These are phyloP conservation scores for Fusarium tjaetaba DNA, from an alignment of 2,329 filamentous ascomycete genomes.

Conservation along the genomic window DNA sequence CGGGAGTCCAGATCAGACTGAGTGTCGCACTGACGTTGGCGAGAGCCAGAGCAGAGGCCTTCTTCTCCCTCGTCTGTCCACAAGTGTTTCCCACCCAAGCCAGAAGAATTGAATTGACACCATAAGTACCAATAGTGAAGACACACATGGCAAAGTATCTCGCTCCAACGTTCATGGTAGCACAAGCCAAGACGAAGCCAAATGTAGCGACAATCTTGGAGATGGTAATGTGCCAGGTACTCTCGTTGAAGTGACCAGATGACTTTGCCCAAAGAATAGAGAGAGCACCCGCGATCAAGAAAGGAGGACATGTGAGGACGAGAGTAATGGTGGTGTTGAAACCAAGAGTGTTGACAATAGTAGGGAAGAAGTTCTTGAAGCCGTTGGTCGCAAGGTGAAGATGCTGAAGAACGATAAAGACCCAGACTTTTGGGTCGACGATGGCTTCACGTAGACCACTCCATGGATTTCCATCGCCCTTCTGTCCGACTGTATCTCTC, in stretches of 20 bases:
- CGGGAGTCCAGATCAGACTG: slow-evolving; percentile 37
- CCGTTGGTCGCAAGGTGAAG: slow-evolving; percentile 41
- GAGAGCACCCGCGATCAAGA: slow-evolving; percentile 52
- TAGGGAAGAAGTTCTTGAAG: slow-evolving; percentile 47
- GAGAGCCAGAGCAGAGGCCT: slow-evolving; percentile 54
- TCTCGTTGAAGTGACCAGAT: slow-evolving; percentile 35
- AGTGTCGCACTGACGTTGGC: slow-evolving; percentile 36
- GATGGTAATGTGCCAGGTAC: slow-evolving; percentile 29
- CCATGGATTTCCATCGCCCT: slow-evolving; percentile 30
- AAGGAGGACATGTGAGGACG: slow-evolving; percentile 61
- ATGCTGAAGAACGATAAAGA: slow-evolving; percentile 36
- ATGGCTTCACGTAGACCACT: slow-evolving; percentile 16
- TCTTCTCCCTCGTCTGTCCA: slow-evolving; percentile 60
- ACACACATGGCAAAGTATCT: slow-evolving; percentile 49
- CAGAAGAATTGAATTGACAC: slow-evolving; percentile 56
- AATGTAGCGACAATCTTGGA: slow-evolving; percentile 53
- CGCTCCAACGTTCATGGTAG: slow-evolving; percentile 39
- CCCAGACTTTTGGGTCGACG: slow-evolving; percentile 42
- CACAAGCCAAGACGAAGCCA: slow-evolving; percentile 39
- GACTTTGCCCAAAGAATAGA: slow-evolving; percentile 37
- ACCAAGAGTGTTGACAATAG: slow-evolving; percentile 57
- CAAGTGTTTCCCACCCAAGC: slow-evolving; percentile 55
- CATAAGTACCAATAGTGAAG: slow-evolving; percentile 49
- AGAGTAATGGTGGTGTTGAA: slow-evolving; percentile 60
- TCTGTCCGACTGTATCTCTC: slow-evolving; percentile 30